These are phyloP conservation scores for Phytophthora tentaculata DNA, from an alignment of 352 stramenopile genomes.

Conservation along the genomic window DNA sequence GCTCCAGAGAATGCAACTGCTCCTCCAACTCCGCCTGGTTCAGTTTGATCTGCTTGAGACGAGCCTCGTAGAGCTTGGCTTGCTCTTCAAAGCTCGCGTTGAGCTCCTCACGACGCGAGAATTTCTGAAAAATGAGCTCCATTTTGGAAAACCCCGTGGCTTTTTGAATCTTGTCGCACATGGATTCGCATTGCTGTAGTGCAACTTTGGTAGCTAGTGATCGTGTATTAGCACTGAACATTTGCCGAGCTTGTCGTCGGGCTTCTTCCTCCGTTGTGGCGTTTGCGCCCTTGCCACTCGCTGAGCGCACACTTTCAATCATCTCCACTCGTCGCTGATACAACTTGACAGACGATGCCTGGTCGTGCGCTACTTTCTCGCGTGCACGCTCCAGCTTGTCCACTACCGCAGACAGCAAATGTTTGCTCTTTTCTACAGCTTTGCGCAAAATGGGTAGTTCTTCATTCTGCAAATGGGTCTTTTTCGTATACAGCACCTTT, in stretches of 20 bases:
- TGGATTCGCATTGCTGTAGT: slow-evolving; percentile 80
- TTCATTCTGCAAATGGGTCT: slow-evolving; percentile 58
- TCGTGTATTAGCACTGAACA: slow-evolving; percentile 46
- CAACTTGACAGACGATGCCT: slow-evolving; percentile 69
- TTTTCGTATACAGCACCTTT: slow-evolving; percentile 69
- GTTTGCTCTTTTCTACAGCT: slow-evolving; percentile 66
- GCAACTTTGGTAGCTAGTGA: slow-evolving; percentile 76
- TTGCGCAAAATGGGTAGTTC: slow-evolving; percentile 63
- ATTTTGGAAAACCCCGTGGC: slow-evolving; percentile 82
- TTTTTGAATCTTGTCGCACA: slow-evolving; percentile 87
- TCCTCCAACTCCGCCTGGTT: slow-evolving; percentile 74
- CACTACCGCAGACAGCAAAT: slow-evolving; percentile 66
- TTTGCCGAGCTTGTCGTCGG: slow-evolving; percentile 32
- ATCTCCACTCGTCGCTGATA: slow-evolving; percentile 75
- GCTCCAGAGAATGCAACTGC: slow-evolving; percentile 68
- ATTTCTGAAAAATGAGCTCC: slow-evolving; percentile 82
- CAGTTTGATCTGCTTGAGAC: slow-evolving; percentile 83
- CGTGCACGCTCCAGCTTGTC: slow-evolving; percentile 67
- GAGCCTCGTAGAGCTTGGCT: slow-evolving; percentile 78
- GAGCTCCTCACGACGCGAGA: slow-evolving; percentile 76
- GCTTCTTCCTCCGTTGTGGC: slow-evolving; percentile 34
- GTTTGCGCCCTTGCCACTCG: slow-evolving; percentile 18
- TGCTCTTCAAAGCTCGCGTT: slow-evolving; percentile 86
- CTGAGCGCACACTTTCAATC: slow-evolving; percentile 67
- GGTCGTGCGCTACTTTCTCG: slow-evolving; percentile 72